These are phyloP conservation scores for Metarhizium sp. DNA, from an alignment of 2,329 filamentous ascomycete genomes.

Conservation along the genomic window DNA sequence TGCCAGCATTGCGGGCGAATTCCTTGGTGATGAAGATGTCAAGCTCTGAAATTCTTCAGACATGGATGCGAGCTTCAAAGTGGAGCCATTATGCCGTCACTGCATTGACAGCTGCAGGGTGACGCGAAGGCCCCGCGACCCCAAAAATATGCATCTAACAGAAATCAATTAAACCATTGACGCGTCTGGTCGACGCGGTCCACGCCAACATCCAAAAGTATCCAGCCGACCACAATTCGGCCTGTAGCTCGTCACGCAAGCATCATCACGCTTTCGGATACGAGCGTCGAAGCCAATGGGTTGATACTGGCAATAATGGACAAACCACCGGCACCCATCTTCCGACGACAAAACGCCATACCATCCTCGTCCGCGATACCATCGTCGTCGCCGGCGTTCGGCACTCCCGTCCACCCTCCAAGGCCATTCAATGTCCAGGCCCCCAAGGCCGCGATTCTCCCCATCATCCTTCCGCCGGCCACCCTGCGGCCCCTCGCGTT, in stretches of 20 bases:
- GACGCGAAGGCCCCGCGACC: conserved; percentile 2
- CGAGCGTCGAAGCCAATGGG: background rate
- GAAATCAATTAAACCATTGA: conserved; percentile 23
- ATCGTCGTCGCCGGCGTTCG: conserved; percentile 86
- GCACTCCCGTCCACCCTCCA: conserved; percentile 73
- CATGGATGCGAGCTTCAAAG: conserved; percentile 14
- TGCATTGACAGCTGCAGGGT: conserved; percentile 1
- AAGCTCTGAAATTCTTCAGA: background rate
- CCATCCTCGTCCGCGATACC: conserved; percentile 52
- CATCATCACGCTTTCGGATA: no score
- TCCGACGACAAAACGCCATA: conserved; percentile 26
- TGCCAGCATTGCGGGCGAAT: conserved; percentile 15
- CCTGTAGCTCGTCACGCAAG: no score
- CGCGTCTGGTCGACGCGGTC: conserved; percentile 26
- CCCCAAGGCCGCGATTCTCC: conserved; percentile 60
- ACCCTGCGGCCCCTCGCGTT: conserved; percentile 87
- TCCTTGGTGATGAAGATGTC: conserved; percentile 3
- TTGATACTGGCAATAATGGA: conserved; percentile 20
- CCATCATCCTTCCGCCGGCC: conserved; percentile 79
- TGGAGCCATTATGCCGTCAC: background rate
- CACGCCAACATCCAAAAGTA: background rate
- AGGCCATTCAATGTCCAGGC: conserved; percentile 48
- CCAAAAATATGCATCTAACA: conserved; percentile 14
- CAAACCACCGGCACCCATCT: conserved; percentile 28
- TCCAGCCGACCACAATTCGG: no score